phyloP scores from a whole-genome alignment of 2,329 filamentous ascomycete genomes.

The Aureobasidium sp. region DNA sequence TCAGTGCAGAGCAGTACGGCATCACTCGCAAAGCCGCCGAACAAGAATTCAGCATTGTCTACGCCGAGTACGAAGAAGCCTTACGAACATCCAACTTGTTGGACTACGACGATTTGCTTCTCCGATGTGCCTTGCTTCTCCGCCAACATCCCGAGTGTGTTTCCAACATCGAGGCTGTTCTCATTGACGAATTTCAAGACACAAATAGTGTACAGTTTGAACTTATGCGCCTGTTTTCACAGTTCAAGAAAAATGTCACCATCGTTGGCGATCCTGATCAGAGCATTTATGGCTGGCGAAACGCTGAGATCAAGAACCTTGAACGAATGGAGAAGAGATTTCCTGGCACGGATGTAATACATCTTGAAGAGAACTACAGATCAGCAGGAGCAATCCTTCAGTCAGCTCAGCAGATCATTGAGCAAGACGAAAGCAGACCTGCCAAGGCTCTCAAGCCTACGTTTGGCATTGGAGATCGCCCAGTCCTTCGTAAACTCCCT shows the following conservation, averaged over 20 bases:
- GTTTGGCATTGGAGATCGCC: slow-evolving; percentile 70
- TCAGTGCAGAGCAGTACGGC: slow-evolving; percentile 40
- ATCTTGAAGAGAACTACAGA: slow-evolving; percentile 89
- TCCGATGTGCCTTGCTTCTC: slow-evolving; percentile 75
- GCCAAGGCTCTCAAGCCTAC: slow-evolving; percentile 73
- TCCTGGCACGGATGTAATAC: slow-evolving; percentile 70
- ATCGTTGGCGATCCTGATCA: slow-evolving; percentile 96
- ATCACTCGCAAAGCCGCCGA: slow-evolving; percentile 39
- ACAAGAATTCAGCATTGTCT: slow-evolving; percentile 61
- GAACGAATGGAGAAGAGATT: slow-evolving; percentile 70
- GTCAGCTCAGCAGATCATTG: slow-evolving; percentile 76
- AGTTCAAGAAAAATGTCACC: slow-evolving; percentile 67
- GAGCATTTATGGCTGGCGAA: slow-evolving; percentile 94
- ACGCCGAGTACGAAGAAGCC: slow-evolving; percentile 69
- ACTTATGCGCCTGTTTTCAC: slow-evolving; percentile 81
- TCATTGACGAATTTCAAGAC: slow-evolving; percentile 97
- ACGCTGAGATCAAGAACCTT: slow-evolving; percentile 85
- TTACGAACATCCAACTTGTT: slow-evolving; percentile 71
- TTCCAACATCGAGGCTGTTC: slow-evolving; percentile 78
- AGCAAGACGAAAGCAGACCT: slow-evolving; percentile 77
- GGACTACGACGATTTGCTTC: slow-evolving; percentile 88
- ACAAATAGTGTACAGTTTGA: slow-evolving; percentile 95
- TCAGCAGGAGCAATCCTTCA: slow-evolving; percentile 80
- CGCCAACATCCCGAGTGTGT: slow-evolving; percentile 69
- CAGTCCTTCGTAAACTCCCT: slow-evolving; percentile 70